These are phyloP conservation scores for Pseudopyricularia javanii DNA, from an alignment of 2,329 filamentous ascomycete species.

Conservation along the genomic window DNA sequence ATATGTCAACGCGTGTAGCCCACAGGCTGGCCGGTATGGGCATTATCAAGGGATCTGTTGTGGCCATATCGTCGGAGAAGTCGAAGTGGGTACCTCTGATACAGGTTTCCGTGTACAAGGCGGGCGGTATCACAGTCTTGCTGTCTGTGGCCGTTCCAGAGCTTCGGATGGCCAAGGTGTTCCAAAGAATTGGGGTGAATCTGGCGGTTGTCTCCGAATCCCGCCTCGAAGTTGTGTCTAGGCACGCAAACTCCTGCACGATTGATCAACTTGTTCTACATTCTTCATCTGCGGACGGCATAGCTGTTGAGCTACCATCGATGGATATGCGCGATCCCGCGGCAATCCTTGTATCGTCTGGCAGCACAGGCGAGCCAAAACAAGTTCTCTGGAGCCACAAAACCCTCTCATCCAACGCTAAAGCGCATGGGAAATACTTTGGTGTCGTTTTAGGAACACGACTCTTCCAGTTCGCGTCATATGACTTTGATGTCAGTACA, in stretches of 20 bases:
- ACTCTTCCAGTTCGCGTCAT: constrained; percentile 27
- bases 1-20: constrained; percentile 21
- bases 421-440: constrained; percentile 14
- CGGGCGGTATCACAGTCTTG: constrained; percentile 11
- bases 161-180: constrained; percentile 7
- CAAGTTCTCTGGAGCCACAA: constrained; percentile 21
- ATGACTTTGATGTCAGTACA: constrained; percentile 28
- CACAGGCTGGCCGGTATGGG: constrained; percentile 2
- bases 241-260: constrained; percentile 5
- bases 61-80: constrained; percentile 12
- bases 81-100: constrained; percentile 10
- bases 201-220: constrained; percentile 6
- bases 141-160: constrained; percentile 11
- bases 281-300: background rate
- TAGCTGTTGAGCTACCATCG: background rate
- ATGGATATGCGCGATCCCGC: background rate
- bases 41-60: constrained; percentile 6
- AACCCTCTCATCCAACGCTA: constrained; percentile 18
- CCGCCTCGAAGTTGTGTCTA: constrained; percentile 5
- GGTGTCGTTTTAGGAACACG: constrained; percentile 2
- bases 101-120: constrained; percentile 10
- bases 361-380: constrained; percentile 29
- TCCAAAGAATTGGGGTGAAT: constrained; percentile 8
- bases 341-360: constrained; percentile 31
- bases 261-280: constrained; percentile 9